Evolutionary conservation across 257 asterid genomes (phyloP).

Genomic region (Datura wrightii): DNA sequence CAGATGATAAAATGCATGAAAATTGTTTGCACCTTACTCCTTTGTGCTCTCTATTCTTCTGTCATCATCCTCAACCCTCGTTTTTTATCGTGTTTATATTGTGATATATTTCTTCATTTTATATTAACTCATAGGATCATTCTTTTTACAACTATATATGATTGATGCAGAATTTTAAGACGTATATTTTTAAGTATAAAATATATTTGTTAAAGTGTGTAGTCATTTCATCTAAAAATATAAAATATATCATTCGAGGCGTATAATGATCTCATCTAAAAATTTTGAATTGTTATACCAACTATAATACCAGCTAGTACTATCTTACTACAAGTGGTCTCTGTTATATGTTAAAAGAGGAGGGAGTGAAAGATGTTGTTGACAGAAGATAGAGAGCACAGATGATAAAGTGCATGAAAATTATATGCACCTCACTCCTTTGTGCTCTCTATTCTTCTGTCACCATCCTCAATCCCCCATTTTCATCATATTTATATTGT

Average conservation of each 20-base stretch:
- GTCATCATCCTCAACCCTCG: not conserved
- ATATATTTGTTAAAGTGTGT: not conserved
- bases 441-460: not conserved
- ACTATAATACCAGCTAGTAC: not conserved
- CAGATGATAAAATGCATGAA: no score
- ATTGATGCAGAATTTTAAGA: no score
- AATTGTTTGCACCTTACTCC: no score
- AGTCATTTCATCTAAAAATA: not conserved
- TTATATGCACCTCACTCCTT: slow-evolving; percentile 44
- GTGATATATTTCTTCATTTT: not conserved
- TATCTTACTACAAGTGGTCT: not conserved
- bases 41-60: no score
- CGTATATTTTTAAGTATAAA: not conserved
- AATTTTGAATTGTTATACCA: not conserved
- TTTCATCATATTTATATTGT: no score
- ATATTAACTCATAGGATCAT: not conserved
- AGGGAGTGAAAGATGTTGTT: slow-evolving; percentile 41
- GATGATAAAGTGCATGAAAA: slow-evolving; percentile 40
- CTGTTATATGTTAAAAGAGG: not conserved
- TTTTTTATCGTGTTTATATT: not conserved
- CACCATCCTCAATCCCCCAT: not conserved
- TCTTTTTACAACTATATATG: not conserved
- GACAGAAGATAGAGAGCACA: slow-evolving; percentile 54
- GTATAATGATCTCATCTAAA: not conserved
- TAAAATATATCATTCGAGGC: not conserved